phyloP scores from a whole-genome alignment of 164 flowering plant genomes.

The Hamamelis virginiana region DNA sequence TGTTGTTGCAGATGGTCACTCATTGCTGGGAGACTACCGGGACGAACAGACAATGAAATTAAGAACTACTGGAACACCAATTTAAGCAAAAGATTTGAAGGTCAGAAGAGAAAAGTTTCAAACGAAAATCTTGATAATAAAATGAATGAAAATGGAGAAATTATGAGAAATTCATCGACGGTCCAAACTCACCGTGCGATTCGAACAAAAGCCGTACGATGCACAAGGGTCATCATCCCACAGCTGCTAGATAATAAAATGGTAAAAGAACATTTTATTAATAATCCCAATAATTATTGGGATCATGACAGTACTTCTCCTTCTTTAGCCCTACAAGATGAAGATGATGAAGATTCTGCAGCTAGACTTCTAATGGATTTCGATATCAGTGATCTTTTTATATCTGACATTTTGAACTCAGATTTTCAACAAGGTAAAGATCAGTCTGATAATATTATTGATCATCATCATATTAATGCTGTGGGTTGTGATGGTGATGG shows the following conservation, averaged over 20 bases:
- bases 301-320: not conserved
- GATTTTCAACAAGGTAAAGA: not conserved
- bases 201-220: conserved; percentile 18
- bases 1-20: conserved; percentile 20
- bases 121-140: not conserved
- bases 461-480: too few relatives aligned
- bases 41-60: conserved; percentile 17
- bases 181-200: not conserved
- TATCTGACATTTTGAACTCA: conserved; percentile 3
- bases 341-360: not conserved
- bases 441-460: too few relatives aligned
- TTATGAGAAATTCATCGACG: not conserved
- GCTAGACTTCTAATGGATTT: conserved; percentile 12
- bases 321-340: not conserved
- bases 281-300: not conserved
- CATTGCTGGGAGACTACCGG: conserved; percentile 18
- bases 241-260: not conserved
- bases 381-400: conserved; percentile 10
- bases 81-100: conserved; percentile 9
- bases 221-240: conserved; percentile 7
- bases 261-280: not conserved
- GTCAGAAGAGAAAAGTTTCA: not conserved
- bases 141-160: not conserved
- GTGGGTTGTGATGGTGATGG: too few relatives aligned
- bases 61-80: conserved; percentile 19